Evolutionary conservation across 371 early-diverging fungal genomes (phyloP).

Genomic region (Haplosporangium sp.): DNA sequence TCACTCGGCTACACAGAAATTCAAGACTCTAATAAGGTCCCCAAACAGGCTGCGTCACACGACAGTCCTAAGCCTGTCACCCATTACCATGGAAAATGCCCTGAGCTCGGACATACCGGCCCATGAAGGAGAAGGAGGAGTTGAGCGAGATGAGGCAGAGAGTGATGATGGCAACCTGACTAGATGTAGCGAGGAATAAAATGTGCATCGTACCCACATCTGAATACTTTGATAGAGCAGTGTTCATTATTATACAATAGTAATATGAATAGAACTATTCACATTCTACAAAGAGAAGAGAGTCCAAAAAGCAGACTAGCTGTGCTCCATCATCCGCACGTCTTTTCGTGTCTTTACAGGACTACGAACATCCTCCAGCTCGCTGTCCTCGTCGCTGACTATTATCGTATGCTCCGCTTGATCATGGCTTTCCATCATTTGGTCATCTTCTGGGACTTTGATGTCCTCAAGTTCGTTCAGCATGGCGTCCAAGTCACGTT

Average conservation of each 20-base stretch:
- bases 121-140: neutral
- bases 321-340: slow-evolving; percentile 13
- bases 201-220: no score
- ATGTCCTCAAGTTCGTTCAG: slow-evolving; percentile 34
- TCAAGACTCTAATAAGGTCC: slow-evolving; percentile 30
- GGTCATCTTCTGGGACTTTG: slow-evolving; percentile 12
- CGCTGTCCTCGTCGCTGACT: neutral
- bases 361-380: neutral
- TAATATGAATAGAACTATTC: neutral
- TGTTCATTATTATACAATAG: no score
- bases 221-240: no score
- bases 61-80: slow-evolving; percentile 15
- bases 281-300: neutral
- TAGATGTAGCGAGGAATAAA: no score
- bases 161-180: no score
- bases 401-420: neutral
- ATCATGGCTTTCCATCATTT: neutral
- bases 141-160: slow-evolving; percentile 3
- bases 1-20: slow-evolving; percentile 40
- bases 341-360: slow-evolving; percentile 13
- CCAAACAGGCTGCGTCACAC: slow-evolving; percentile 24
- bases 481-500: slow-evolving; percentile 17
- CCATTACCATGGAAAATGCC: slow-evolving; percentile 33
- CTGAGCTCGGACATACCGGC: neutral
- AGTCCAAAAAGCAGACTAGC: neutral